These are phyloP conservation scores for Vanrija humicola DNA, from an alignment of 1,284 basidiomycete species.

Conservation along the genomic window DNA sequence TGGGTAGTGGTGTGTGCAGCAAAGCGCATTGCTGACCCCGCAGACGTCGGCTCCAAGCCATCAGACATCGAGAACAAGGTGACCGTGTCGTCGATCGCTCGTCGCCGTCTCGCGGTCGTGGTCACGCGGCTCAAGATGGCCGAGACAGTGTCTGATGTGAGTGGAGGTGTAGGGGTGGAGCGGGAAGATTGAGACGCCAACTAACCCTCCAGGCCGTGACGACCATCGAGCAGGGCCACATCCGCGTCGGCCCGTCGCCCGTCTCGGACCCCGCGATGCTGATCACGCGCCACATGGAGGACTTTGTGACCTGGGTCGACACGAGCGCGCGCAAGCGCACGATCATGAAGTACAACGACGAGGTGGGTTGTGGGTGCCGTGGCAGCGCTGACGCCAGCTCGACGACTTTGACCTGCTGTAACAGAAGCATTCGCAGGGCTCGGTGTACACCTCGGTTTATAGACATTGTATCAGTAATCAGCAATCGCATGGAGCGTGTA, in stretches of 20 bases:
- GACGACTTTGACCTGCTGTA: constrained; percentile 85
- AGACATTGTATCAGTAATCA: too few relatives aligned
- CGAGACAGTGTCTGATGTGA: constrained; percentile 86
- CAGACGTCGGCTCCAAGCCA: constrained; percentile 62
- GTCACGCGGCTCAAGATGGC: constrained; percentile 93
- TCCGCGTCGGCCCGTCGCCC: constrained; percentile 92
- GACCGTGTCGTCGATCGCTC: constrained; percentile 90
- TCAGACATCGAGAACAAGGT: constrained; percentile 92
- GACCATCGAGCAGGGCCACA: constrained; percentile 97
- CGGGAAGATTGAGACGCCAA: not conserved
- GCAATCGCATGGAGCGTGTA: too few relatives aligned
- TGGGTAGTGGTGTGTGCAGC: constrained; percentile 16
- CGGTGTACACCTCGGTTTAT: too few relatives aligned
- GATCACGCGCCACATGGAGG: constrained; percentile 96
- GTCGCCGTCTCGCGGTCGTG: constrained; percentile 85
- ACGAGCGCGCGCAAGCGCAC: constrained; percentile 95
- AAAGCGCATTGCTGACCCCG: not conserved
- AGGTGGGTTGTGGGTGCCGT: constrained; percentile 56
- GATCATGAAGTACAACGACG: constrained; percentile 94
- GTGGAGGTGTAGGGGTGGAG: constrained; percentile 40
- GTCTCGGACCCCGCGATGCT: constrained; percentile 96
- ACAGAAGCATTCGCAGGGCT: too few relatives aligned
- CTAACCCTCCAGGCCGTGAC: constrained; percentile 68
- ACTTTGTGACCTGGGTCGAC: constrained; percentile 99
- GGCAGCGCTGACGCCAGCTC: constrained; percentile 54